A percentile compares a stretch with the other conserved stretches of the same genome.
These are phyloP conservation scores for Hypoxylon lienhwacheense DNA, from an alignment of 495 filamentous ascomycete genomes.

Conservation along the genomic window DNA sequence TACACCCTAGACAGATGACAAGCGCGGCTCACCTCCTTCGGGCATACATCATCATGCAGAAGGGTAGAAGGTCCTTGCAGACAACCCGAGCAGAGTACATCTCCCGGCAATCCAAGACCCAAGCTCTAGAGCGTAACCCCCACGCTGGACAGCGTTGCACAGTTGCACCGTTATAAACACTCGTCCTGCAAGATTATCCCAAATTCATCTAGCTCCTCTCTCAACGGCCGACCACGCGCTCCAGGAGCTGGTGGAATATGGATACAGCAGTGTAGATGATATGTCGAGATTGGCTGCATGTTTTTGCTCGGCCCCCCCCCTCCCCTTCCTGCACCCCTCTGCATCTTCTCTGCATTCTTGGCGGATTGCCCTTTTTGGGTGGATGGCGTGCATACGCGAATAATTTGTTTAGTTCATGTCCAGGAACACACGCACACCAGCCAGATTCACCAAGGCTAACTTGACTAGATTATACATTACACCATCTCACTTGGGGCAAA, in stretches of 20 bases:
- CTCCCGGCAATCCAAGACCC: constrained; percentile 28
- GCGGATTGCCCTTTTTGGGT: constrained; percentile 29
- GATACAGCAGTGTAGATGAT: constrained; percentile 27
- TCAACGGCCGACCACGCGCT: constrained; percentile 22
- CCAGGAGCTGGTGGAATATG: constrained; percentile 27
- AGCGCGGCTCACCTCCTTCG: constrained; percentile 19
- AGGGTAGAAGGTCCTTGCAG: constrained; percentile 31
- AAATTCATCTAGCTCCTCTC: constrained; percentile 29
- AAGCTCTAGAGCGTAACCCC: constrained; percentile 14
- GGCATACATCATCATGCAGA: constrained; percentile 35
- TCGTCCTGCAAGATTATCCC: constrained; percentile 31
- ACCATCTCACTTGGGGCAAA: constrained; percentile 13
- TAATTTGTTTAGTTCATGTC: constrained; percentile 18
- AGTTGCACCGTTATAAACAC: constrained; percentile 31
- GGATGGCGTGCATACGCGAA: constrained; percentile 29
- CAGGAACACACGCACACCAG: constrained; percentile 20
- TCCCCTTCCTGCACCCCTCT: constrained; percentile 19
- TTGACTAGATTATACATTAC: background rate
- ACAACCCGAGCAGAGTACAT: constrained; percentile 22
- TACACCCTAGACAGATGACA: constrained; percentile 8
- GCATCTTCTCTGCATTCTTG: too few species aligned
- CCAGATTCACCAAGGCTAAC: constrained; percentile 21
- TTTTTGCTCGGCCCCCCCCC: constrained; percentile 27
- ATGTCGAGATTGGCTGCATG: constrained; percentile 33
- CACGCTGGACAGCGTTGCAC: constrained; percentile 33